Percentiles rank a stretch among this genome's conserved stretches.
These are phyloP conservation scores for Lactifluus pinguis DNA, from an alignment of 768 basidiomycete species.

Conservation along the genomic window DNA sequence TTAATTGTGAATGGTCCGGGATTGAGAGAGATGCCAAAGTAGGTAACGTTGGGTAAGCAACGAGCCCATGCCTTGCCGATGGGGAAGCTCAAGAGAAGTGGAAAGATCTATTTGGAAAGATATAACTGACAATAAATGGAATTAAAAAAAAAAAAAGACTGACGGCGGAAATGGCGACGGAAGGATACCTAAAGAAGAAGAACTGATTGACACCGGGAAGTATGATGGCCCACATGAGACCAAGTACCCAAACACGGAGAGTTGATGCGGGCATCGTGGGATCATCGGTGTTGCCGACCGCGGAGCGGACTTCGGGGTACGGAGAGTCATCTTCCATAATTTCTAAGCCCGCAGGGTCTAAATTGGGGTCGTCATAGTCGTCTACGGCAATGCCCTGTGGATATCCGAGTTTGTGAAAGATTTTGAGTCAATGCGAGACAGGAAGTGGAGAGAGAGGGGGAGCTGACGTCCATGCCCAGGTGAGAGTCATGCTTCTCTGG, in stretches of 20 bases:
- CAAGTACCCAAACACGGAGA: constrained; percentile 32
- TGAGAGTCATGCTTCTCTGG: constrained; percentile 13
- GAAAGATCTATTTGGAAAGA: background rate
- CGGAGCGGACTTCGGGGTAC: constrained; percentile 45
- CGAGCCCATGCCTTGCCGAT: constrained; percentile 51
- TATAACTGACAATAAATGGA: background rate
- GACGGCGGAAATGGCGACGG: constrained; percentile 25
- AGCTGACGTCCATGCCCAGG: background rate
- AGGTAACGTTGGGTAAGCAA: constrained; percentile 40
- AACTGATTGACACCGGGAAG: constrained; percentile 72
- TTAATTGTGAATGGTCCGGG: constrained; percentile 70
- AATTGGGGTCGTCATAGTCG: constrained; percentile 29
- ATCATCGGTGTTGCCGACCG: constrained; percentile 42
- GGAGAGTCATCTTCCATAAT: constrained; percentile 39
- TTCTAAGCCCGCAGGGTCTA: constrained; percentile 24
- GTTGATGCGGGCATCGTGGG: constrained; percentile 31
- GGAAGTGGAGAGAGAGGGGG: background rate
- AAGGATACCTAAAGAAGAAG: constrained; percentile 64
- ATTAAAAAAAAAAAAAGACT: background rate
- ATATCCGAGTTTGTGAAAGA: background rate
- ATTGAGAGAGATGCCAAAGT: constrained; percentile 47
- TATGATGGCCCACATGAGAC: constrained; percentile 42
- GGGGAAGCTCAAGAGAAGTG: constrained; percentile 59
- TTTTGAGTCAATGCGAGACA: background rate
- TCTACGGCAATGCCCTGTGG: constrained; percentile 14